A percentile compares a stretch with the other conserved stretches of the same genome.
Evolutionary conservation across 1,139 yeast genomes (phyloP).

Genomic region (Zygosaccharomyces sapae): DNA sequence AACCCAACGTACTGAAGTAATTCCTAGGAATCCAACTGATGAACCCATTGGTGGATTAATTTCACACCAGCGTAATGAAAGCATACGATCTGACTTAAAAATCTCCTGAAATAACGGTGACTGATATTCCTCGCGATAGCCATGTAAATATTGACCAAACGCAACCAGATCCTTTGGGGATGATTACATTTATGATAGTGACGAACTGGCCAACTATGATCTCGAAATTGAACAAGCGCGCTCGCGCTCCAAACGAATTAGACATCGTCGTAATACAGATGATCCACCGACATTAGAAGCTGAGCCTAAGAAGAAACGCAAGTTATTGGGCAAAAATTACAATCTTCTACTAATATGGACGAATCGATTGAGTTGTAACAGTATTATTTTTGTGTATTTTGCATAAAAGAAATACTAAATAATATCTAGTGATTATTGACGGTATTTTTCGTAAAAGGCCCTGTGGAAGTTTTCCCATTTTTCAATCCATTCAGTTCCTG

Average conservation of each 20-base stretch:
- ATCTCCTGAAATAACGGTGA: background rate
- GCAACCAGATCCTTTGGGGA: background rate
- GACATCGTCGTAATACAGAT: too few relatives aligned
- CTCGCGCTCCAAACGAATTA: background rate
- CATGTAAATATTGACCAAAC: background rate
- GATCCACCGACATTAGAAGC: too few relatives aligned
- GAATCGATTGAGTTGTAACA: slow-evolving; percentile 3
- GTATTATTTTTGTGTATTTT: background rate
- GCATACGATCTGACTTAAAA: background rate
- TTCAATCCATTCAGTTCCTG: slow-evolving; percentile 84
- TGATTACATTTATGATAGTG: slow-evolving; percentile 1
- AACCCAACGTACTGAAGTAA: too few relatives aligned
- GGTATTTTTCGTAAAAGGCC: slow-evolving; percentile 58
- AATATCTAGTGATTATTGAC: slow-evolving; percentile 18
- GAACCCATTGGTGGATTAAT: too few relatives aligned
- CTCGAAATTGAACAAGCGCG: background rate
- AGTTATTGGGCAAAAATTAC: slow-evolving; percentile 2
- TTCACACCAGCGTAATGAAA: too few relatives aligned
- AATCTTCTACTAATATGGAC: background rate
- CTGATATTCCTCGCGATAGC: background rate
- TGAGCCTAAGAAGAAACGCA: background rate
- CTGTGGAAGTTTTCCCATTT: slow-evolving; percentile 74
- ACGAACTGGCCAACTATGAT: slow-evolving; percentile 2
- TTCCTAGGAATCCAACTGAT: too few relatives aligned
- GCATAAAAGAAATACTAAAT: background rate